Evolutionary conservation across 257 asterid species (phyloP).

Genomic region (Solanum medicagineum): DNA sequence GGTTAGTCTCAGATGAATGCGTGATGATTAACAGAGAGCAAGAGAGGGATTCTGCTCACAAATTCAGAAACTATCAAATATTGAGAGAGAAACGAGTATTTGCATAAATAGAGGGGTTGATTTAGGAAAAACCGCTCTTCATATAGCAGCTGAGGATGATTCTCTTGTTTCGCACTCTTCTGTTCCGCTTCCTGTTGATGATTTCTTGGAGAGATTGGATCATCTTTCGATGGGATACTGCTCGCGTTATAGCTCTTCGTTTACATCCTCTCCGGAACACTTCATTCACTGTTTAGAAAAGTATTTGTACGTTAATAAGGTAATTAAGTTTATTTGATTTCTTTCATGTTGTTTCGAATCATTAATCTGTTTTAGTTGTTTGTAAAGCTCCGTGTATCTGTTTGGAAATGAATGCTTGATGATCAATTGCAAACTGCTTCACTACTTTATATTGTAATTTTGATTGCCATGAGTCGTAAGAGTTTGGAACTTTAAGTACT

Average conservation of each 20-base stretch:
- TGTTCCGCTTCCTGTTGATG: slow-evolving; percentile 83
- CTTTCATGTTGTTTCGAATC: not conserved
- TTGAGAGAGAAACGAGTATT: slow-evolving; percentile 69
- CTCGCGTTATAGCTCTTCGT: slow-evolving; percentile 52
- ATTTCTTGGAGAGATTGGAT: slow-evolving; percentile 53
- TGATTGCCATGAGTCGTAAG: not conserved
- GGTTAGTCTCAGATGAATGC: not conserved
- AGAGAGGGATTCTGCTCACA: slow-evolving; percentile 48
- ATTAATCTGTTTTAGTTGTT: not conserved
- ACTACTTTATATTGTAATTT: not conserved
- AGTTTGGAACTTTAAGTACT: not conserved
- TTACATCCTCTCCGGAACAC: slow-evolving; percentile 46
- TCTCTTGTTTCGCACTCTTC: slow-evolving; percentile 76
- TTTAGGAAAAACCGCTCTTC: slow-evolving; percentile 57
- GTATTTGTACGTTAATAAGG: slow-evolving; percentile 57
- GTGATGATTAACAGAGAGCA: slow-evolving; percentile 38
- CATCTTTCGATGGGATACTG: slow-evolving; percentile 62
- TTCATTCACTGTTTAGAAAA: slow-evolving; percentile 50
- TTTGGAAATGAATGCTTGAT: not conserved
- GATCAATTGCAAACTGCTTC: not conserved
- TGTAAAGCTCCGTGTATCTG: not conserved
- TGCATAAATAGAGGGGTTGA: slow-evolving; percentile 46
- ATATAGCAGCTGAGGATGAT: slow-evolving; percentile 80
- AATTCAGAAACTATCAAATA: slow-evolving; percentile 34
- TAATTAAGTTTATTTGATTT: slow-evolving; percentile 13